phyloP scores from a whole-genome alignment of 208 protist genomes.

The Trypanosoma conorhini region DNA sequence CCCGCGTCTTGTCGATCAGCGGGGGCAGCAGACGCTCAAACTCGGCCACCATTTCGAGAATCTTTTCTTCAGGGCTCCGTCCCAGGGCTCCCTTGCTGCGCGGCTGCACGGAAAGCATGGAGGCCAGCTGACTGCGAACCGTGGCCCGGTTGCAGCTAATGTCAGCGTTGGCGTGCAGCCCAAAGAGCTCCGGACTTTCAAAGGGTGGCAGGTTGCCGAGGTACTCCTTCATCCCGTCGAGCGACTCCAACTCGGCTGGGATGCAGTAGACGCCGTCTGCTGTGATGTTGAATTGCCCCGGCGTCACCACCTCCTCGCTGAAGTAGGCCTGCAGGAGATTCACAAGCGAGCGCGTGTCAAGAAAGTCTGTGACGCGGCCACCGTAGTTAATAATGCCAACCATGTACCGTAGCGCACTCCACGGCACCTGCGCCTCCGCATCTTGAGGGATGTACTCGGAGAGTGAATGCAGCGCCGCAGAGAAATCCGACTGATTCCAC shows the following conservation, averaged over 20 bases:
- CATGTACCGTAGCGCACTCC: conserved; percentile 90
- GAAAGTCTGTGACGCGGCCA: conserved; percentile 94
- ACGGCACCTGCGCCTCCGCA: conserved; percentile 51
- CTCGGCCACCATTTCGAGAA: conserved; percentile 71
- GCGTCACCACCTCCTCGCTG: conserved; percentile 55
- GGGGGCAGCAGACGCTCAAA: conserved; percentile 78
- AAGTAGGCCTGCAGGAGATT: conserved; percentile 84
- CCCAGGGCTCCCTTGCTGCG: conserved; percentile 59
- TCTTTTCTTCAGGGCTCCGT: conserved; percentile 75
- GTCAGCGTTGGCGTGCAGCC: conserved; percentile 95
- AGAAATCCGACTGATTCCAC: conserved; percentile 94
- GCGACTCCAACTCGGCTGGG: conserved; percentile 63
- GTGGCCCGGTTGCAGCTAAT: conserved; percentile 93
- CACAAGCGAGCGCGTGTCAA: conserved; percentile 82
- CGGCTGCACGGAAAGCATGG: conserved; percentile 92
- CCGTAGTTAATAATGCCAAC: conserved; percentile 96
- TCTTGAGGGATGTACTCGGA: conserved; percentile 66
- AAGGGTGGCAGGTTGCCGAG: conserved; percentile 89
- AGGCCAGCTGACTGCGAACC: conserved; percentile 79
- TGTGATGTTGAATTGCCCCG: conserved; percentile 78
- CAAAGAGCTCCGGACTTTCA: conserved; percentile 95
- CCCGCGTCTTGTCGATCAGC: conserved; percentile 81
- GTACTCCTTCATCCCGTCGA: conserved; percentile 70
- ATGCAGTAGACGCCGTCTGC: conserved; percentile 86
- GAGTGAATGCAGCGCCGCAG: conserved; percentile 85